These are phyloP conservation scores for Volvariella surrecta DNA, from an alignment of 1,284 basidiomycete genomes.

Conservation along the genomic window DNA sequence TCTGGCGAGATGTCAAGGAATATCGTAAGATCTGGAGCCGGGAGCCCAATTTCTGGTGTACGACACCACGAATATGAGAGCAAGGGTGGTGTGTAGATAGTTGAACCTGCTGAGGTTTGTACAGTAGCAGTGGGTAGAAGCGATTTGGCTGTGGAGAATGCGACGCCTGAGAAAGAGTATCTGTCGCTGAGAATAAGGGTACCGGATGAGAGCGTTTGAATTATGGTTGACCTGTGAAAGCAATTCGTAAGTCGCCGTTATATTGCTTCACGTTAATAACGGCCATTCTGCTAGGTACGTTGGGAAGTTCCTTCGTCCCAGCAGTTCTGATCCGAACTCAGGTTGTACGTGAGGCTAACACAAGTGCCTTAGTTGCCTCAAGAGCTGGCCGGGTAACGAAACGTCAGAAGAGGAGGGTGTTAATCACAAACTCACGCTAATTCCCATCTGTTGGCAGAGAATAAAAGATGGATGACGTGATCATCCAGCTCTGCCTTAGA, in stretches of 20 bases:
- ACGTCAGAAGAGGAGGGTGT: too few species aligned
- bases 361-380: not conserved
- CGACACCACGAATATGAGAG: constrained; percentile 73
- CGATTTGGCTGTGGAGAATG: constrained; percentile 84
- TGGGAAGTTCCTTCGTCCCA: not conserved
- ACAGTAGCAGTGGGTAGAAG: constrained; percentile 7
- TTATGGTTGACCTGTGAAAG: constrained; percentile 51
- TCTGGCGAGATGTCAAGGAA: constrained; percentile 83
- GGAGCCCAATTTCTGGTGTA: constrained; percentile 79
- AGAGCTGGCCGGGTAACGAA: not conserved
- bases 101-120: not conserved
- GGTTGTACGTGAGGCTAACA: too few species aligned
- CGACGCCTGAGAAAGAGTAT: constrained; percentile 96
- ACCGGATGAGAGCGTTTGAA: constrained; percentile 52
- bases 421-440: constrained; percentile 67
- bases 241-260: constrained; percentile 3
- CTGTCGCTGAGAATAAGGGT: constrained; percentile 84
- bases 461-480: constrained; percentile 88
- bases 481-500: constrained; percentile 85
- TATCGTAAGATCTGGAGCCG: constrained; percentile 81
- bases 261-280: not conserved
- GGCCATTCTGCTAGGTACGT: not conserved
- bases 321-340: not conserved
- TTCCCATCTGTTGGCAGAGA: constrained; percentile 98
- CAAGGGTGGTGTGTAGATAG: constrained; percentile 12